These are phyloP conservation scores for Angomonas ambiguus DNA, from an alignment of 208 protist genomes.

Conservation along the genomic window DNA sequence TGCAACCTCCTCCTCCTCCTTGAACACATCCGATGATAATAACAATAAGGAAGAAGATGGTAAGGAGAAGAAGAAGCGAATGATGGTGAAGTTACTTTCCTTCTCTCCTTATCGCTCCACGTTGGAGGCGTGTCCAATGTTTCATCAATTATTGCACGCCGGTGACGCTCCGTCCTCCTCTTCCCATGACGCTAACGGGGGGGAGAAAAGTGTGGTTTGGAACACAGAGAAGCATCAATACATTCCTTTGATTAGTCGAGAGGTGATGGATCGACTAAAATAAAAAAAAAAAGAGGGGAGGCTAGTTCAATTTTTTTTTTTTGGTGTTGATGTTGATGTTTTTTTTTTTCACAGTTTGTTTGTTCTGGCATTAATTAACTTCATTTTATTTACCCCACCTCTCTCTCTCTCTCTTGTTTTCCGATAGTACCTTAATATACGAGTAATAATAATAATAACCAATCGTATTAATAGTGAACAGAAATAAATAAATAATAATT, in stretches of 20 bases:
- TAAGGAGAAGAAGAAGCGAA: neutral
- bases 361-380: neutral
- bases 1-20: neutral
- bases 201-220: constrained; percentile 34
- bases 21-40: neutral
- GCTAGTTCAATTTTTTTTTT: neutral
- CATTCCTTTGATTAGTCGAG: neutral
- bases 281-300: neutral
- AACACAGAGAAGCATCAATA: constrained; percentile 65
- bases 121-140: constrained; percentile 62
- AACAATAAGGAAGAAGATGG: neutral
- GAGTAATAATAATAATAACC: no score
- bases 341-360: constrained; percentile 5
- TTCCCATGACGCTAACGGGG: neutral
- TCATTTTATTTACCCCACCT: constrained; percentile 9
- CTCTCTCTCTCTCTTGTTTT: constrained; percentile 18
- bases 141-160: constrained; percentile 14
- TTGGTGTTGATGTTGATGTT: neutral
- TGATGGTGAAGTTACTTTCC: constrained; percentile 52
- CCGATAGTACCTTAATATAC: no score
- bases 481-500: constrained; percentile 4
- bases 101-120: constrained; percentile 42
- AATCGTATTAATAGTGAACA: no score
- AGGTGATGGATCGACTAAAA: neutral
- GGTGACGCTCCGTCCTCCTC: no score